phyloP scores from a whole-genome alignment of 352 stramenopile species.

The Globisporangium iwayamae region DNA sequence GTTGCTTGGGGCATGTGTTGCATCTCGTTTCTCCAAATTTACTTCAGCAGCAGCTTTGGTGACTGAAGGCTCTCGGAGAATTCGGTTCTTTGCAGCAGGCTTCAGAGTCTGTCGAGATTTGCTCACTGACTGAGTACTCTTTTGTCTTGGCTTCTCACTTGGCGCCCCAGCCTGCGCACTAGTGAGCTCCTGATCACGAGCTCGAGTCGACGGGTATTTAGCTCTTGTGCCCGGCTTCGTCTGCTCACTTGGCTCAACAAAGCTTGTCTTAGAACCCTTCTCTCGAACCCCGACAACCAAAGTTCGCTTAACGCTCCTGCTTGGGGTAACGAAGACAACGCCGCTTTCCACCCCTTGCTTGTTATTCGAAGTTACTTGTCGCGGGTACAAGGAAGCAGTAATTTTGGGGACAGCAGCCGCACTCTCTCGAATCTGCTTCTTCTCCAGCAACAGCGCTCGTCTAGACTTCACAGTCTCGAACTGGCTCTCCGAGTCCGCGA shows the following conservation, averaged over 20 bases:
- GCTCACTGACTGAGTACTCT: background rate
- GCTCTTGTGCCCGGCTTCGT: background rate
- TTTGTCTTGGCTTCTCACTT: background rate
- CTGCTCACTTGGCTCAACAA: background rate
- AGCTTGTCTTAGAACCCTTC: background rate
- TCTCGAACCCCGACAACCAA: background rate
- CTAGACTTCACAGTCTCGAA: conserved; percentile 36
- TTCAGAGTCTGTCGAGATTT: background rate
- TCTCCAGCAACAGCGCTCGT: conserved; percentile 24
- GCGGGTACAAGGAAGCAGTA: background rate
- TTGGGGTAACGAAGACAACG: conserved; percentile 3
- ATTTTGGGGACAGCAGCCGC: background rate
- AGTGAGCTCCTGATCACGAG: background rate
- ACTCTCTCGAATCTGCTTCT: conserved; percentile 16
- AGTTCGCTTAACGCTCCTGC: conserved; percentile 3
- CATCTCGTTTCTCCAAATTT: background rate
- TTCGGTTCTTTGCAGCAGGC: background rate
- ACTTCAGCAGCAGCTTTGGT: background rate
- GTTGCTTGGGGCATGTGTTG: background rate
- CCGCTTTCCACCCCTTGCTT: conserved; percentile 1
- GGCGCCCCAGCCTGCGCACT: background rate
- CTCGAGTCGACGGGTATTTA: background rate
- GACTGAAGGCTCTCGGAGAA: background rate
- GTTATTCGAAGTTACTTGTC: conserved; percentile 2
- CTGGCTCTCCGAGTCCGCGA: conserved; percentile 3